A percentile compares a stretch with the other conserved stretches of the same genome.
Conservation (phyloP, 139 green algal genomes). For the Pycnococcus provasolii region DNA sequence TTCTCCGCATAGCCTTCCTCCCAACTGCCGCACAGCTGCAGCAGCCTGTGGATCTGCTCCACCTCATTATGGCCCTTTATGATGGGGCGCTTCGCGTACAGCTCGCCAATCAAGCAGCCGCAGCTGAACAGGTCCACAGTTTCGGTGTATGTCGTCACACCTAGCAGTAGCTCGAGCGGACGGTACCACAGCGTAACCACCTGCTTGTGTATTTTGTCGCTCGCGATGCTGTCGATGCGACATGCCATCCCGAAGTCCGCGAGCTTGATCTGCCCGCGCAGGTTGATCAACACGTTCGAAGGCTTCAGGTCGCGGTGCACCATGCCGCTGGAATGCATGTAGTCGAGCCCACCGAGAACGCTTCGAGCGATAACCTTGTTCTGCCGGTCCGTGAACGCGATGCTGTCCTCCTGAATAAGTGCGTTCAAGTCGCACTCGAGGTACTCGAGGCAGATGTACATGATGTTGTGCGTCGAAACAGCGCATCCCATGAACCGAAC, state of each 20-base stretch:
- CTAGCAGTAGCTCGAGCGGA: slow-evolving; percentile 15
- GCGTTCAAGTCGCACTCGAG: slow-evolving; percentile 19
- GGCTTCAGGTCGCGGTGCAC: slow-evolving; percentile 40
- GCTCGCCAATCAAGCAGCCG: slow-evolving; percentile 21
- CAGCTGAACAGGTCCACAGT: slow-evolving; percentile 18
- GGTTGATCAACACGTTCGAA: slow-evolving; percentile 36
- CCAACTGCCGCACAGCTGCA: slow-evolving; percentile 14
- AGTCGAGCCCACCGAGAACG: slow-evolving; percentile 16
- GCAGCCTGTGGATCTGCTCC: slow-evolving; percentile 17
- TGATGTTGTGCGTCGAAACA: slow-evolving; percentile 71
- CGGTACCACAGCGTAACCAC: slow-evolving; percentile 26
- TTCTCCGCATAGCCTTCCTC: too few species aligned
- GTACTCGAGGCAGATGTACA: slow-evolving; percentile 25
- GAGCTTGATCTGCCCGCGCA: slow-evolving; percentile 34
- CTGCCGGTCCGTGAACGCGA: neutral
- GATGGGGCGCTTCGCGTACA: slow-evolving; percentile 5
- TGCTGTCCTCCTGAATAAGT: neutral
- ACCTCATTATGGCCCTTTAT: slow-evolving; percentile 10
- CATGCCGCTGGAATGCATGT: slow-evolving; percentile 21
- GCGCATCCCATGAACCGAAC: slow-evolving; percentile 35
- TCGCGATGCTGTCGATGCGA: neutral
- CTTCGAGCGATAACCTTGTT: slow-evolving; percentile 10
- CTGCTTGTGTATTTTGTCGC: neutral
- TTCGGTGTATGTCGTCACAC: slow-evolving; percentile 8
- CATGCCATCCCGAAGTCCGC: slow-evolving; percentile 39